Evolutionary conservation across 2,329 filamentous ascomycete genomes (phyloP), one percentile per base, ranked within the genome.

Genomic region (Dactylellina sp.): DNA sequence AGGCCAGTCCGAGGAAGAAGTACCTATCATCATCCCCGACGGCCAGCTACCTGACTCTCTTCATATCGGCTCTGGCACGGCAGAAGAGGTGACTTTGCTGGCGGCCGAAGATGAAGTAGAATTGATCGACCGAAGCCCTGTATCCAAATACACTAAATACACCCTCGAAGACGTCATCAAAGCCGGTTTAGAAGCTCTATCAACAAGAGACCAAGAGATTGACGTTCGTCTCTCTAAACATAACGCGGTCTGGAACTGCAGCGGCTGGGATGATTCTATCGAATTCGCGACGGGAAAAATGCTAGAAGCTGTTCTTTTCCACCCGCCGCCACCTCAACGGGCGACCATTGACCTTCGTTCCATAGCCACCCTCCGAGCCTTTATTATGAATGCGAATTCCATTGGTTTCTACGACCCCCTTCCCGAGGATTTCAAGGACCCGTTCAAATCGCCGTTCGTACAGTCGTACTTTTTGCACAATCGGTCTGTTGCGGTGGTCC

Each of bases 391-490:
- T 35, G 60, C 61, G 1, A 57, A 61, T 22, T 39, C 50, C 2
- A 74, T 74, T 11, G 70, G 70, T 12, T 37, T 74, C 5, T 61
- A 39, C 24, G 64, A 62, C n/a, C 61, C 61, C 1, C 35, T 52
- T 4, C 70, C 70, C 1, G 53, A 56, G 4, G 70, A 74, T 20
- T 74, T 74, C 35, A 74, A 74, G 14, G 70, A 74, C 18, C 55
- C 55, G 0, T 66, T 56, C 55, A 74, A 74, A 50, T 74, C 70
- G 1, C 70, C 70, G 0, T 74, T 74, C 49, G 70, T 74, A 16
- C 70, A 74, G 16, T 47, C 53, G 1, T 74, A 74, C 11, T 74
- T 61, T 18, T n/a, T 74, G 7, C 57, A 74, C 22, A 47, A 61
- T 6, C 53, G 56, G 25, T 65, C 61, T 1, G 42, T 74, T 7